A percentile compares a stretch with the other conserved stretches of the same genome.
phyloP scores from a whole-genome alignment of 768 basidiomycete genomes.

The Rhodotorula babjevae region DNA sequence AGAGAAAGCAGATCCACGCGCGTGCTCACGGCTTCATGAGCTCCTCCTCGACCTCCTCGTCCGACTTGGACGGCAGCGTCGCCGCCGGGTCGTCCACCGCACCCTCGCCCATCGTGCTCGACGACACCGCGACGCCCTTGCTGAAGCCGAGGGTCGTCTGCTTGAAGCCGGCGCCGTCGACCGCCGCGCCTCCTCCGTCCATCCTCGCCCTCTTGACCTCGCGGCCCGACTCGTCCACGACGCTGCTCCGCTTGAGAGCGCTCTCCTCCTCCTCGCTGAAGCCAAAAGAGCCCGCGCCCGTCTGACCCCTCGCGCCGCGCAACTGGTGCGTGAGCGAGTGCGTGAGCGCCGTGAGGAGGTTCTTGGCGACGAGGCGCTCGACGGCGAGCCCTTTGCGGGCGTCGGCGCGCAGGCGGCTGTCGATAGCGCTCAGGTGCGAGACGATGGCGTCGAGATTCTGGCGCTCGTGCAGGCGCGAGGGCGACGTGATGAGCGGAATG shows the following conservation, averaged over 20 bases:
- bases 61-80: not conserved
- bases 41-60: not conserved
- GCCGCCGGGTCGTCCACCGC: not conserved
- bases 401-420: conserved; percentile 10
- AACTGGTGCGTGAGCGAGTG: conserved; percentile 22
- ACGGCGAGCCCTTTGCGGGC: conserved; percentile 19
- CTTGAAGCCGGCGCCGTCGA: not conserved
- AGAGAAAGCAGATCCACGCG: not conserved
- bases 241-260: too few species aligned
- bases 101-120: not conserved
- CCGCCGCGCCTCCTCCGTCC: not conserved
- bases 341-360: conserved; percentile 5
- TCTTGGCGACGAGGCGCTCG: conserved; percentile 27
- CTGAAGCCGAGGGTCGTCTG: not conserved
- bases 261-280: conserved; percentile 2
- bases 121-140: not conserved
- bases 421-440: not conserved
- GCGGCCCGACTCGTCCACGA: not conserved
- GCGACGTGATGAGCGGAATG: not conserved
- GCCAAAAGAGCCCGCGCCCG: not conserved
- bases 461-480: not conserved
- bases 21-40: not conserved
- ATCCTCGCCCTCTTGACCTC: not conserved
- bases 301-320: conserved; percentile 7
- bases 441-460: not conserved